These are phyloP conservation scores for Vanrija pseudolonga DNA, from an alignment of 1,284 basidiomycete species.

Conservation along the genomic window DNA sequence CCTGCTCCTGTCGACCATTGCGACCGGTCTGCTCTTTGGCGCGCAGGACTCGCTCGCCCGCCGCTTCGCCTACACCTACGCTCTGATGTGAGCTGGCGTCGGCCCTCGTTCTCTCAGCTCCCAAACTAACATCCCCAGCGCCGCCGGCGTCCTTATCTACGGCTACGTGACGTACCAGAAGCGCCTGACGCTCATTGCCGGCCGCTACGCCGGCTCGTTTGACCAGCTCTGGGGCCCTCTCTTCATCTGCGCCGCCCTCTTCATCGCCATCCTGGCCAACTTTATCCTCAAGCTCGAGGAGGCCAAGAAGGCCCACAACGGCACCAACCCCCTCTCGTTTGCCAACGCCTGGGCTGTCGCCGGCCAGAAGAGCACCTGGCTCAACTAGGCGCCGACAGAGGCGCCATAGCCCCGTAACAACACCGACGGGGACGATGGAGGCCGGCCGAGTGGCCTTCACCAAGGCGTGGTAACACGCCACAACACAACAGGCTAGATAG, in stretches of 20 bases:
- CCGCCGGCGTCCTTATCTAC: constrained; percentile 58
- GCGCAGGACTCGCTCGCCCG: constrained; percentile 65
- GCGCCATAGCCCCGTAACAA: too few species aligned
- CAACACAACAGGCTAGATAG: too few species aligned
- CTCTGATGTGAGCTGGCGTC: constrained; percentile 56
- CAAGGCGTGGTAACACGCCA: too few species aligned
- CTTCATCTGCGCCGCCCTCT: constrained; percentile 71
- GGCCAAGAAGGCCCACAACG: constrained; percentile 27
- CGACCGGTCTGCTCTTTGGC: constrained; percentile 63
- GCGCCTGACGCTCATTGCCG: constrained; percentile 84
- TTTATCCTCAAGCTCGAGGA: constrained; percentile 65
- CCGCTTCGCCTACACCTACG: constrained; percentile 80
- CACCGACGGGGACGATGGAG: too few species aligned
- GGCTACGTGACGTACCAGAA: constrained; percentile 83
- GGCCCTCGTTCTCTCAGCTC: too few species aligned
- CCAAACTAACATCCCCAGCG: constrained; percentile 26
- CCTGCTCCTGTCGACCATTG: constrained; percentile 77
- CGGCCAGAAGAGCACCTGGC: constrained; percentile 25
- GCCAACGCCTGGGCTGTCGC: constrained; percentile 29
- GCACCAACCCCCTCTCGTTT: constrained; percentile 35
- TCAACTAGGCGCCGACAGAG: too few species aligned
- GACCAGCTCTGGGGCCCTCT: constrained; percentile 77
- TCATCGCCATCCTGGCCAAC: constrained; percentile 78
- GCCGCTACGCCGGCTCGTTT: constrained; percentile 85
- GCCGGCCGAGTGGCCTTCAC: too few species aligned